Conservation (phyloP, 169 alveolate species). For the Plasmodium vivax region DNA sequence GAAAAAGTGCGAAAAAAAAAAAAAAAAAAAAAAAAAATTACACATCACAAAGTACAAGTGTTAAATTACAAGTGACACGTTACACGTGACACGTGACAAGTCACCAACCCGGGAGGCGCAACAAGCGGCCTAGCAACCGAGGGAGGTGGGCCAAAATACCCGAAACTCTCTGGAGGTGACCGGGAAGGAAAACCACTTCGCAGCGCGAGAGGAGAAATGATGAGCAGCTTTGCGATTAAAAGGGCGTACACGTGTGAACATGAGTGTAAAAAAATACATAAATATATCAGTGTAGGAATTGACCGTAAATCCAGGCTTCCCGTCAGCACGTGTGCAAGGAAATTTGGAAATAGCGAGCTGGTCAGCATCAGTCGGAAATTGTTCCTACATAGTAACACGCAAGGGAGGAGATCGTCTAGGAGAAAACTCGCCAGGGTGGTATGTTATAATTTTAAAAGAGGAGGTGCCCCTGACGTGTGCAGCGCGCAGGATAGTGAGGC, state of each 20-base stretch:
- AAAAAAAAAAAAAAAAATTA: neutral
- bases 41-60: neutral
- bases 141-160: neutral
- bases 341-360: constrained; percentile 3
- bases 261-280: constrained; percentile 14
- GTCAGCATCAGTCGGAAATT: constrained; percentile 4
- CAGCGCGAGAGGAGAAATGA: constrained; percentile 23
- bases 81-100: neutral
- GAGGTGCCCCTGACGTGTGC: neutral
- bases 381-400: neutral
- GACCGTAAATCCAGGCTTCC: constrained; percentile 6
- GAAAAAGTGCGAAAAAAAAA: neutral
- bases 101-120: neutral
- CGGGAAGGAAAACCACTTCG: neutral
- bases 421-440: neutral
- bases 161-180: neutral
- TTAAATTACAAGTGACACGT: neutral
- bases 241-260: constrained; percentile 23
- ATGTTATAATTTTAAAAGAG: neutral
- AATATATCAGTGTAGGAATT: constrained; percentile 22
- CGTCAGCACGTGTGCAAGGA: constrained; percentile 5
- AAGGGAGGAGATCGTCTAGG: neutral
- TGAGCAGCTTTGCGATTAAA: constrained; percentile 33
- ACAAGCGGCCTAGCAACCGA: neutral
- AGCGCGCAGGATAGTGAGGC: neutral